Percentiles rank a stretch among this genome's conserved stretches.
These are phyloP conservation scores for Hanseniaspora lindneri DNA, from an alignment of 805 yeast genomes.

Conservation along the genomic window DNA sequence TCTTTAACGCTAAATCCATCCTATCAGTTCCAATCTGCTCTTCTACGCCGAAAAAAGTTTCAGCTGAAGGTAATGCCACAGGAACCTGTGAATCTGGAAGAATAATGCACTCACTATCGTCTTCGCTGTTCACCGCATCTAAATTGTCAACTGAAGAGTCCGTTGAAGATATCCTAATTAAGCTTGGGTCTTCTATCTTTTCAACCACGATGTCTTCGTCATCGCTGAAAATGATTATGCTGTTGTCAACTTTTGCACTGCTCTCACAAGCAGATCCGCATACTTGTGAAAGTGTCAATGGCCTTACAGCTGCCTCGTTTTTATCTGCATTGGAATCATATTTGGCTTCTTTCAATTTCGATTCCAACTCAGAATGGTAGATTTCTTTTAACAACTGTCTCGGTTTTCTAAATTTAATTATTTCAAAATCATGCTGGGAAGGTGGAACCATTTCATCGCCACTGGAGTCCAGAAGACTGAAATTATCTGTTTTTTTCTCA, in stretches of 20 bases:
- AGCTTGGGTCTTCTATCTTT: too few relatives aligned
- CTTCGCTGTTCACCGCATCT: too few relatives aligned
- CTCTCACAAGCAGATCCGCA: neutral
- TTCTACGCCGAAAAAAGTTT: too few relatives aligned
- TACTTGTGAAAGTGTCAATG: slow-evolving; percentile 6
- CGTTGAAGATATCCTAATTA: too few relatives aligned
- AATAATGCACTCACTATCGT: neutral
- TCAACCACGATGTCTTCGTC: neutral
- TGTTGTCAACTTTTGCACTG: neutral
- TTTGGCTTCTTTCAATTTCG: too few relatives aligned
- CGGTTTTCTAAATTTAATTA: neutral
- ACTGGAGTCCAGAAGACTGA: neutral
- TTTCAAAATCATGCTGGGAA: slow-evolving; percentile 11
- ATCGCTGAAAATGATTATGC: neutral
- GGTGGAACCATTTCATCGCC: neutral
- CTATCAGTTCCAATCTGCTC: too few relatives aligned
- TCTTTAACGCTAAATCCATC: too few relatives aligned
- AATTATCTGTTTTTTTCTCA: neutral
- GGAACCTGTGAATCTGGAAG: neutral
- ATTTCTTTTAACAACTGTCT: neutral
- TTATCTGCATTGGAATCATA: too few relatives aligned
- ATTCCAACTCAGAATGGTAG: neutral
- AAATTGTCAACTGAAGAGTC: too few relatives aligned
- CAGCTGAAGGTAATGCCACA: neutral
- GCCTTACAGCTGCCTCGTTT: too few relatives aligned